Base-by-base conservation (phyloP, 2,329 filamentous ascomycete genomes). In the Stagonosporopsis rhizophila region DNA sequence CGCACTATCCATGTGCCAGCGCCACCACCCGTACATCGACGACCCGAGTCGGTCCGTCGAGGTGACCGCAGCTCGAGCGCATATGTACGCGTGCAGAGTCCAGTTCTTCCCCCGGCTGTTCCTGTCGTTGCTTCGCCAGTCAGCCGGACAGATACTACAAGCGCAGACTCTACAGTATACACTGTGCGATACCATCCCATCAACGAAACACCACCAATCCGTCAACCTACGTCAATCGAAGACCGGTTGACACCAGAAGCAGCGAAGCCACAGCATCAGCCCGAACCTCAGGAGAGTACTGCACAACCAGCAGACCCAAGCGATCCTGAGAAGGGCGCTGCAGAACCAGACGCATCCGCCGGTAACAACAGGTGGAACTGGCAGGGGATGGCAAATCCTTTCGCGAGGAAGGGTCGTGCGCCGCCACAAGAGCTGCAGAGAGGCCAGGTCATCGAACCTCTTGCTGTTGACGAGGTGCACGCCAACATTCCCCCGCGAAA, bases 91-190 rank as follows among this genome's bases (percentile, higher is more conserved):
- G 56, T 78, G 28, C 69, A 69, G 46, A 72, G 60, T 11, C 71
- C 70, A 40, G 76, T 78, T 19, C 77, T 78, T 22, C 80, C 80
- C 19, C 81, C 83, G 11, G 75, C 53, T n/a, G 42, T 56, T 14
- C 72, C 76, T 37, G 75, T 77, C 42, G 76, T 81, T 19, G 76
- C 81, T 7, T 85, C 84, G 11, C 85, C 86, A 1, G 76, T 87
- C 34, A 87, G 83, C 66, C 78, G 85, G 60, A 81, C 82, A 19
- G 85, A 88, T 63, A 87, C 84, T 1, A 83, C 82, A 6, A 88
- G 85, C 70, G 85, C 84, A 8, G 82, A 82, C 23, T 88, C 85
- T 59, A 88, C 86, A 1, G 82, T 87, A 4, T 88, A 89, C 66
- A 82, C 85, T 47, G 82, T 89, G 27, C 82, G 83, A 27, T 87